Percentiles rank a stretch among this genome's conserved stretches.
phyloP scores from a whole-genome alignment of 2,329 filamentous ascomycete species.

The Ophiostoma ulmi region DNA sequence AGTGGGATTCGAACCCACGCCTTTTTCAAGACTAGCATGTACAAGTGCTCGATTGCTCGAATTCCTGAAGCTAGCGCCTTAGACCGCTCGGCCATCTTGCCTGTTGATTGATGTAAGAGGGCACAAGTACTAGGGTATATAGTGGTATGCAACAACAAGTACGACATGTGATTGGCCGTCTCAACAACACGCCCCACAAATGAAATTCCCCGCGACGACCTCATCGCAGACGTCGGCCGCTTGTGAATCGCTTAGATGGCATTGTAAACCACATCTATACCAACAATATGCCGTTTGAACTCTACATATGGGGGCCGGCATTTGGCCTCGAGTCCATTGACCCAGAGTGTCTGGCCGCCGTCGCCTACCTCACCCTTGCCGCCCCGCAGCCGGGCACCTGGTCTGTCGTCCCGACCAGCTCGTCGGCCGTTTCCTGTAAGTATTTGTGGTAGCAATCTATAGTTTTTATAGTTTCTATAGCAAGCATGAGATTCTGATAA shows the following conservation, averaged over 20 bases:
- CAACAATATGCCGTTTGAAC: constrained; percentile 50
- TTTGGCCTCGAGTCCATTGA: constrained; percentile 89
- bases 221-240: not conserved
- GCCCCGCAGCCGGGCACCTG: constrained; percentile 43
- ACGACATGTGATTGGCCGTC: constrained; percentile 1
- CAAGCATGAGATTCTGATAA: not conserved
- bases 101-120: not conserved
- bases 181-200: not conserved
- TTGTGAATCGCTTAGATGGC: not conserved
- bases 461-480: not conserved
- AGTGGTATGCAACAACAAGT: not conserved
- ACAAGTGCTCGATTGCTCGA: constrained; percentile 5
- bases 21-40: constrained; percentile 24
- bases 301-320: constrained; percentile 86
- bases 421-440: constrained; percentile 55
- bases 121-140: not conserved
- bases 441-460: not conserved
- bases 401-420: constrained; percentile 67
- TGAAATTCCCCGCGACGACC: not conserved
- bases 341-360: constrained; percentile 77
- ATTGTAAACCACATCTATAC: not conserved
- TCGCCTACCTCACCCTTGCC: constrained; percentile 68
- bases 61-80: constrained; percentile 21
- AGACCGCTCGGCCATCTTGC: constrained; percentile 25
- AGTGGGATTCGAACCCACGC: constrained; percentile 25